These are phyloP conservation scores for Pterocarpus santalinus DNA, from an alignment of 306 rosid genomes.

Conservation along the genomic window DNA sequence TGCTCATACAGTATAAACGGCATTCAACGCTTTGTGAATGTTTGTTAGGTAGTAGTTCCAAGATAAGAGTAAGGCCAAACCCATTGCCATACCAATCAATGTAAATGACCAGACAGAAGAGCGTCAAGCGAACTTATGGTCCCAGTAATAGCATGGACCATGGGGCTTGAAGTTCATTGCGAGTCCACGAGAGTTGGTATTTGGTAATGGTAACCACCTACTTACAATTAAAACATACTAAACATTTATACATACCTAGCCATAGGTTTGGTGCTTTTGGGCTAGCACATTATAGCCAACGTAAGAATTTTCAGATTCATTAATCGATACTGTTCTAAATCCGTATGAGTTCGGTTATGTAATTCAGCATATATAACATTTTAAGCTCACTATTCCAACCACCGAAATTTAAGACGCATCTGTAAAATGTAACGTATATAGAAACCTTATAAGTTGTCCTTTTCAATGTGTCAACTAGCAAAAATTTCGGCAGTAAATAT, in stretches of 20 bases:
- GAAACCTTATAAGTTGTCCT: slow-evolving; percentile 12
- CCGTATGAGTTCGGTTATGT: slow-evolving; percentile 4
- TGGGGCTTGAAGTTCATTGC: background rate
- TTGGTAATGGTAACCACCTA: slow-evolving; percentile 10
- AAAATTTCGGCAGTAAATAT: background rate
- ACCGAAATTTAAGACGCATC: slow-evolving; percentile 6
- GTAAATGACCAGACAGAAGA: background rate
- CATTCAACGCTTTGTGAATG: background rate
- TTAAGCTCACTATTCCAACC: slow-evolving; percentile 25
- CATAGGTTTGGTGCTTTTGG: background rate
- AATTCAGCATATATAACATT: background rate
- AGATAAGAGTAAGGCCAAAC: background rate
- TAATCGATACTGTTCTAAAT: slow-evolving; percentile 18
- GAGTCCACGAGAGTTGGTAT: slow-evolving; percentile 20
- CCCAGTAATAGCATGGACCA: slow-evolving; percentile 20
- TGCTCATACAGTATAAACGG: background rate
- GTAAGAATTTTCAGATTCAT: background rate
- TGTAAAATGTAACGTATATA: background rate
- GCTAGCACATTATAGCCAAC: background rate
- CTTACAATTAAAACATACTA: background rate
- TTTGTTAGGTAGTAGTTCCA: slow-evolving; percentile 8
- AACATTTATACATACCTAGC: background rate
- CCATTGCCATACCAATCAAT: background rate
- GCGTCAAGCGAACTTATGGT: background rate
- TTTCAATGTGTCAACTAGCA: slow-evolving; percentile 26